phyloP scores from a whole-genome alignment of 768 basidiomycete species.

The Xerocomus potaroensis region DNA sequence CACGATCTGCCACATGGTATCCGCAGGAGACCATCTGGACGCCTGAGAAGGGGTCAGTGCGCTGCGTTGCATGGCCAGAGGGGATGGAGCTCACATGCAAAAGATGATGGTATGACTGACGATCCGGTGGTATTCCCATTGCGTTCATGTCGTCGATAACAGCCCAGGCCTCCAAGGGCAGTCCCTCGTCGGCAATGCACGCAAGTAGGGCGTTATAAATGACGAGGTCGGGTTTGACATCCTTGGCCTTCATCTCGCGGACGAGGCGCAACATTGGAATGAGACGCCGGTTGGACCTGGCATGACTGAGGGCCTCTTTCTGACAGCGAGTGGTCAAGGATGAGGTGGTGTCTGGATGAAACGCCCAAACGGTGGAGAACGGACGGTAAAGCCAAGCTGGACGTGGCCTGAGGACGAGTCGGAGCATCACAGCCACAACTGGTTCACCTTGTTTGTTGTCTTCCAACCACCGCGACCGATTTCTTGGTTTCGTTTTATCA shows the following conservation, averaged over 20 bases:
- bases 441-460: conserved; percentile 15
- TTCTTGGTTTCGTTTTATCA: conserved; percentile 20
- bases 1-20: conserved; percentile 46
- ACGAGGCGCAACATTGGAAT: conserved; percentile 42
- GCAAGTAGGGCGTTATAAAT: conserved; percentile 58
- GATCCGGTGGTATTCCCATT: conserved; percentile 44
- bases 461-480: conserved; percentile 10
- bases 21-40: conserved; percentile 34
- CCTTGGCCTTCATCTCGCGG: conserved; percentile 53
- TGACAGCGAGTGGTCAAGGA: conserved; percentile 30
- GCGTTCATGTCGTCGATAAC: conserved; percentile 66
- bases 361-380: conserved; percentile 23
- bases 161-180: conserved; percentile 54
- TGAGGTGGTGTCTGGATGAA: conserved; percentile 20
- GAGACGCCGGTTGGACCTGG: conserved; percentile 35
- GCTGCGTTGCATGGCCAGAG: neutral
- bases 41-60: conserved; percentile 38
- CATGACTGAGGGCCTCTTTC: conserved; percentile 28
- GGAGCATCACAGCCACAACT: conserved; percentile 26
- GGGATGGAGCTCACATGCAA: conserved; percentile 45
- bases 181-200: conserved; percentile 40
- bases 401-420: neutral
- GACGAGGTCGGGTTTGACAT: conserved; percentile 47
- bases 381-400: neutral
- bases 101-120: conserved; percentile 53